A percentile compares a stretch with the other conserved stretches of the same genome.
phyloP scores from a whole-genome alignment of 441 rosid genomes.

The Viola pubescens region DNA sequence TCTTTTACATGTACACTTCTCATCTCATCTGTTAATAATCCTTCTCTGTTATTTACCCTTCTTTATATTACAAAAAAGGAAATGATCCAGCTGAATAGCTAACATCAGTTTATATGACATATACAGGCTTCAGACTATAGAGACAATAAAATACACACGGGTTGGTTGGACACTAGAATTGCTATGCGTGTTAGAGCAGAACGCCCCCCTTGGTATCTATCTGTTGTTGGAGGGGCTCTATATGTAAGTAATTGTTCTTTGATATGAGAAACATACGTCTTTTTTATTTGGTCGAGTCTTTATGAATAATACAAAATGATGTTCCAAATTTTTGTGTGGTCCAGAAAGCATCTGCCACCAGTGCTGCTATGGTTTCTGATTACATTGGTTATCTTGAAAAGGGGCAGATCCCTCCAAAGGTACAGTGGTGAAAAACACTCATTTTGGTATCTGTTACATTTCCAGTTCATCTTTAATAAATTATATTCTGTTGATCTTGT shows the following conservation, averaged over 20 bases:
- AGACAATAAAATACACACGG: constrained; percentile 97
- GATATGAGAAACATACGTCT: not conserved
- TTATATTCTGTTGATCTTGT: constrained; percentile 20
- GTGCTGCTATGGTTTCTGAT: constrained; percentile 96
- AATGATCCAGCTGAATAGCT: constrained; percentile 17
- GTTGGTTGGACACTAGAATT: constrained; percentile 99
- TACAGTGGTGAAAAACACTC: constrained; percentile 19
- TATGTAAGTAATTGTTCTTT: constrained; percentile 51
- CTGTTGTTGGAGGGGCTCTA: constrained; percentile 98
- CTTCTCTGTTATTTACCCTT: constrained; percentile 7
- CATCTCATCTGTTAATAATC: constrained; percentile 8
- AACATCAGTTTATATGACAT: constrained; percentile 17
- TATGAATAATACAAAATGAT: not conserved
- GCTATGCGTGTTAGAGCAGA: constrained; percentile 99
- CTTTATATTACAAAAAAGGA: not conserved
- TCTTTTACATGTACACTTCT: constrained; percentile 79
- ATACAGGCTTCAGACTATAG: constrained; percentile 91
- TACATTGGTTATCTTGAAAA: constrained; percentile 97
- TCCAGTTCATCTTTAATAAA: constrained; percentile 8
- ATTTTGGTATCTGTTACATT: constrained; percentile 1
- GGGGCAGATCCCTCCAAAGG: constrained; percentile 99
- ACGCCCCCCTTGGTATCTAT: constrained; percentile 99
- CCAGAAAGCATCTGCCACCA: constrained; percentile 97
- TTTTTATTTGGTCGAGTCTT: not conserved
- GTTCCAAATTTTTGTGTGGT: constrained; percentile 20